phyloP scores from a whole-genome alignment of 1,139 yeast species.

The Yamadazyma spencermartinsiae region DNA sequence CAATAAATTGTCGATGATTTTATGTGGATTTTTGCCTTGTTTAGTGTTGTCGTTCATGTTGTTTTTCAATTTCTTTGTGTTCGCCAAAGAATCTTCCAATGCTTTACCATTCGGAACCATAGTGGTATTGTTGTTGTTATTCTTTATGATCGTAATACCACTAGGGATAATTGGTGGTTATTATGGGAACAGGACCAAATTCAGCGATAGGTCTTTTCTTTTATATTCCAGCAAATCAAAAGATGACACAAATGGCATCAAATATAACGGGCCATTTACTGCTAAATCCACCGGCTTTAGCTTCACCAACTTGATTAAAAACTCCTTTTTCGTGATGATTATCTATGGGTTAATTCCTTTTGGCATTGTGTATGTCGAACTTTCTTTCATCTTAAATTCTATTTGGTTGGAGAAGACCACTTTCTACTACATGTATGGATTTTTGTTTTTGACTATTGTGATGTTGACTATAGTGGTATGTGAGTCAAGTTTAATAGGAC shows the following conservation, averaged over 20 bases:
- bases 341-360: constrained; percentile 74
- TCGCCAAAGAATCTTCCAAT: constrained; percentile 75
- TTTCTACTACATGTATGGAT: constrained; percentile 79
- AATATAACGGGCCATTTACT: not conserved
- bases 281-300: not conserved
- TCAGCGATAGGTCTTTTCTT: constrained; percentile 18
- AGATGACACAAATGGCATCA: constrained; percentile 2
- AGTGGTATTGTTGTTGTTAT: constrained; percentile 54
- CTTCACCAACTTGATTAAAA: constrained; percentile 16
- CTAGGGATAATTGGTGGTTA: constrained; percentile 72
- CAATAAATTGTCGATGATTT: constrained; percentile 44
- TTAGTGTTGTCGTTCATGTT: constrained; percentile 53
- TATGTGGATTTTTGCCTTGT: constrained; percentile 65
- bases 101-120: constrained; percentile 79
- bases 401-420: constrained; percentile 81
- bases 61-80: constrained; percentile 64
- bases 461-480: constrained; percentile 62
- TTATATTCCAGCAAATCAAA: constrained; percentile 8
- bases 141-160: constrained; percentile 70
- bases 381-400: constrained; percentile 71
- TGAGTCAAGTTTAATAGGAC: constrained; percentile 73
- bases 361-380: constrained; percentile 77
- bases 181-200: constrained; percentile 47
- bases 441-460: constrained; percentile 60
- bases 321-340: constrained; percentile 20